These are phyloP conservation scores for Pelargonium myrrhifolium DNA, from an alignment of 441 rosid genomes.

Conservation along the genomic window DNA sequence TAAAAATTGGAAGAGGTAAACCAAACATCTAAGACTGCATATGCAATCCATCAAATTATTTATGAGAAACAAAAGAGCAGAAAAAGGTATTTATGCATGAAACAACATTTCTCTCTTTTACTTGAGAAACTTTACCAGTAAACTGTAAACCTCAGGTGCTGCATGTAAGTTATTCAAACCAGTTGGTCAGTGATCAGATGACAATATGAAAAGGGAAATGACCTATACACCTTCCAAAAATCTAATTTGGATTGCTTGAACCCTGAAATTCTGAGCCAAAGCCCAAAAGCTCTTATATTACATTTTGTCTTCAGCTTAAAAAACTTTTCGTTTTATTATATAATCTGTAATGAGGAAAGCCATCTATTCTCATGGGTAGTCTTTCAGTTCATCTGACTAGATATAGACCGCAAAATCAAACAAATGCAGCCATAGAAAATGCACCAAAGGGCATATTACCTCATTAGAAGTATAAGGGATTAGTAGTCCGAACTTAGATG, in stretches of 20 bases:
- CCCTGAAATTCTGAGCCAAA: no score
- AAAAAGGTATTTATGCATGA: constrained; percentile 2
- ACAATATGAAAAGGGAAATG: not conserved
- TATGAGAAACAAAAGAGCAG: not conserved
- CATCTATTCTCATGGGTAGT: no score
- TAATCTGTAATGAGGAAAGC: no score
- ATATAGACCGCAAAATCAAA: no score
- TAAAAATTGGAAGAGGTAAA: not conserved
- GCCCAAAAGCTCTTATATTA: no score
- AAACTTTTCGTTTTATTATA: no score
- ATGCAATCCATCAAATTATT: not conserved
- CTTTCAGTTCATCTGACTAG: no score
- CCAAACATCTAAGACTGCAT: not conserved
- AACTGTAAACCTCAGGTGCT: not conserved
- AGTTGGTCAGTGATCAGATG: not conserved
- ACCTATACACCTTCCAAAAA: not conserved
- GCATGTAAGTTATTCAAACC: not conserved
- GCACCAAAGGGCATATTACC: no score
- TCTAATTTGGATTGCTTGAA: not conserved
- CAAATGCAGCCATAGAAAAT: no score
- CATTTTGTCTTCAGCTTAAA: no score
- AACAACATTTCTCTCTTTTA: not conserved
- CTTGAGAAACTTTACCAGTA: constrained; percentile 3
- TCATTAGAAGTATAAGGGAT: no score
- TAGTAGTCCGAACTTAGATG: no score